Evolutionary conservation across 805 yeast genomes (phyloP).

Genomic region (Cyberlindnera veronae): DNA sequence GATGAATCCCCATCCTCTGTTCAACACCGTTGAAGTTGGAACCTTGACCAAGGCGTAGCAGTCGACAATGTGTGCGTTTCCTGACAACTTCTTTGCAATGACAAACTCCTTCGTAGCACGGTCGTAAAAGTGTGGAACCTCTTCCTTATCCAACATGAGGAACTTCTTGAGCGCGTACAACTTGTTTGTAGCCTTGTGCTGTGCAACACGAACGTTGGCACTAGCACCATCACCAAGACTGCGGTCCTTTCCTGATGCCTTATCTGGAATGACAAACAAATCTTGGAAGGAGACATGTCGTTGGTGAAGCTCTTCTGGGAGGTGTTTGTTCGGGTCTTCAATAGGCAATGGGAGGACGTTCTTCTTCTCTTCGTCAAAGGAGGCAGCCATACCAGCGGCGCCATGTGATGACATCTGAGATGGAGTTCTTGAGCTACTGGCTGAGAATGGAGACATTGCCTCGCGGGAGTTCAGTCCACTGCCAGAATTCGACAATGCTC

Average conservation of each 20-base stretch:
- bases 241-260: constrained; percentile 35
- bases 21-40: constrained; percentile 49
- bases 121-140: constrained; percentile 58
- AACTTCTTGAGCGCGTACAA: constrained; percentile 66
- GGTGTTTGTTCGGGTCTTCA: constrained; percentile 58
- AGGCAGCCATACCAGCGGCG: constrained; percentile 1
- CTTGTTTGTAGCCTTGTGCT: constrained; percentile 36
- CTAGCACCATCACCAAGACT: constrained; percentile 73
- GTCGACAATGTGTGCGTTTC: constrained; percentile 58
- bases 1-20: constrained; percentile 75
- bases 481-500: constrained; percentile 1
- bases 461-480: too few relatives aligned
- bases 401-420: constrained; percentile 23
- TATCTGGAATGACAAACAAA: constrained; percentile 46
- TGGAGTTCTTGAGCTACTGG: constrained; percentile 30
- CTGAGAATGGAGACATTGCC: not conserved
- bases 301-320: constrained; percentile 54
- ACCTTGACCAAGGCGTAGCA: constrained; percentile 54
- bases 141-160: constrained; percentile 54
- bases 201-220: constrained; percentile 55
- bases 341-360: constrained; percentile 58
- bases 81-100: constrained; percentile 50
- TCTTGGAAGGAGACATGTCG: constrained; percentile 46
- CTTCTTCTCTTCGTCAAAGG: constrained; percentile 37
- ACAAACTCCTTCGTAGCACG: constrained; percentile 63